These are phyloP conservation scores for Paraphaeosphaeria sporulosa DNA, from an alignment of 2,329 filamentous ascomycete species.

Conservation along the genomic window DNA sequence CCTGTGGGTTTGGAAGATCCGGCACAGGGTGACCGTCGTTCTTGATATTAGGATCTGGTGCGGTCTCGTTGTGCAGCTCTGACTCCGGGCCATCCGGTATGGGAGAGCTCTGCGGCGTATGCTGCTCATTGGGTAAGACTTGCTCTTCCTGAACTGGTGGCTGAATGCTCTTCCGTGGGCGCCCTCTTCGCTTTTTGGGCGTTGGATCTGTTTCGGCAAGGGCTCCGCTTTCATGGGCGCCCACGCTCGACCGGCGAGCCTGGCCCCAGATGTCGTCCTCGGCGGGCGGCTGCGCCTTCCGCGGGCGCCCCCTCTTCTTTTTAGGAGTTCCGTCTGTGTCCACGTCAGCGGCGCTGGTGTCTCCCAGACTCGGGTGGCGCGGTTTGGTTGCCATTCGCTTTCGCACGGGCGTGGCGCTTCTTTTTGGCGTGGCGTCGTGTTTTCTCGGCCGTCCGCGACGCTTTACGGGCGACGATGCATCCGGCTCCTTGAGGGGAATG, in stretches of 20 bases:
- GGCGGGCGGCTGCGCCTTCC: conserved; percentile 37
- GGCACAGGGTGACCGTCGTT: conserved; percentile 12
- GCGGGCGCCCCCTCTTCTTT: conserved; percentile 42
- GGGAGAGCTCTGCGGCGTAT: not conserved
- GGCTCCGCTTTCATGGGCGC: conserved; percentile 29
- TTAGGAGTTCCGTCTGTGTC: conserved; percentile 37
- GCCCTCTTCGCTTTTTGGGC: conserved; percentile 42
- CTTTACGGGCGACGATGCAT: conserved; percentile 47
- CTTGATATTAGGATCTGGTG: not conserved
- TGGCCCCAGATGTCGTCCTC: conserved; percentile 15
- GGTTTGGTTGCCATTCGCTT: conserved; percentile 35
- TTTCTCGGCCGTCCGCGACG: conserved; percentile 49
- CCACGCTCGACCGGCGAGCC: conserved; percentile 9
- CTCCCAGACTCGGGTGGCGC: conserved; percentile 22
- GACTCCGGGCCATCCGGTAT: not conserved
- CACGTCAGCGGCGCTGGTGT: conserved; percentile 31
- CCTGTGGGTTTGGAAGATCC: not conserved
- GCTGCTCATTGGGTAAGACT: not conserved
- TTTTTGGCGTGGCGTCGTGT: conserved; percentile 41
- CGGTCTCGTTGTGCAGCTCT: not conserved
- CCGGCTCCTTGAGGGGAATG: conserved; percentile 52
- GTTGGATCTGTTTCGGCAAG: conserved; percentile 34
- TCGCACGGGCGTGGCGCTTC: conserved; percentile 43
- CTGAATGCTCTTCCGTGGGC: conserved; percentile 43
- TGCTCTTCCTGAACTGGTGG: conserved; percentile 16